Base-by-base conservation (phyloP, 2,329 filamentous ascomycete species). In the Cryphonectria japonica region DNA sequence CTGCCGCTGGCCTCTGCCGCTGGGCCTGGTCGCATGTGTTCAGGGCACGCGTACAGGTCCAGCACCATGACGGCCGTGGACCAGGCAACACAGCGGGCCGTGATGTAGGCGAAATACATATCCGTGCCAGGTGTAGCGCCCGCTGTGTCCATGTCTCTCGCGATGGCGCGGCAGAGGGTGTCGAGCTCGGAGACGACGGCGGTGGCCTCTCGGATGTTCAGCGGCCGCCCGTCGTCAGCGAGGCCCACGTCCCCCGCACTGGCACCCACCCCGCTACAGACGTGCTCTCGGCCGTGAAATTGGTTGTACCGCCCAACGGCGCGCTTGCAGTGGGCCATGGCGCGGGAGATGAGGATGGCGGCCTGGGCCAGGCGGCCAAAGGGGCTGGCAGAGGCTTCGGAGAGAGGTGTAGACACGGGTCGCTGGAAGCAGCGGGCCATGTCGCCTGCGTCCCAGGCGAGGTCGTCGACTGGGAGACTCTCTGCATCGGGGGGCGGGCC, bases 301-400 rank as follows among this genome's bases (percentile, higher is more conserved):
- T 41, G 32, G 63, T 52, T 39, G 41, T 32, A 73, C 54, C 41
- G 71, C 3, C 69, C 60, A n/a, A 72, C 41, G 19, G 75, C 73
- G 3, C 66, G 74, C 29, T 76, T 75, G 67, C 78, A 74, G 73
- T 83, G 79, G 7, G 66, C 66, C 13, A 82, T 73, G n/a, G 80
- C 77, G 69, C 78, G 77, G 54, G 78, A 79, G 32, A 82, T 66
- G 64, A 82, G 76, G 29, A 81, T 75, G 29, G 77, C 78, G 29
- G 78, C 77, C 75, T 84, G 82, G 67, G 80, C 82, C 59, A 89
- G 81, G 70, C 86, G 83, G 5, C 85, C 84, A 78, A 86, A 89
- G 57, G 87, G 79, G 29, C 69, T 37, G 19, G 83, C 81, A 69
- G 85, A 75, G 11, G 84, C 75, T 11, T 85, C 84, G 39, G 81